These are phyloP conservation scores for Diplodia intermedia DNA, from an alignment of 2,329 filamentous ascomycete species.

Conservation along the genomic window DNA sequence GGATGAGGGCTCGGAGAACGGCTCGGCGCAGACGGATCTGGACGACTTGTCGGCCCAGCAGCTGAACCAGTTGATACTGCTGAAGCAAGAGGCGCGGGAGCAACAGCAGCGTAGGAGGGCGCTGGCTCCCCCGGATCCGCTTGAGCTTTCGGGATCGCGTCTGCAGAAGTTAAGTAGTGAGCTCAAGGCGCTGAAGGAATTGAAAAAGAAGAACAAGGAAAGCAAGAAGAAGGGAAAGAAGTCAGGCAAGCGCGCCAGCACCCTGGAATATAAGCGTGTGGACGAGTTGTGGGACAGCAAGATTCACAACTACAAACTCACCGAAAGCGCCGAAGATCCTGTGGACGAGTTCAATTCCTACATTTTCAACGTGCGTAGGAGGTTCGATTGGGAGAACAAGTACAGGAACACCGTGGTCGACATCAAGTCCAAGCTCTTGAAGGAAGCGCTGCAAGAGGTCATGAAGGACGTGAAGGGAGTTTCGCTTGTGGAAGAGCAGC, in stretches of 20 bases:
- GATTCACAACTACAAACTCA: constrained; percentile 70
- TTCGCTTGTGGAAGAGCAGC: constrained; percentile 79
- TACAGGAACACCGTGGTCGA: constrained; percentile 78
- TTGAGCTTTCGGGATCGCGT: not conserved
- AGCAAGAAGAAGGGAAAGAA: constrained; percentile 36
- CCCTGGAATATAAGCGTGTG: constrained; percentile 72
- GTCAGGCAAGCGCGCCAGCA: constrained; percentile 51
- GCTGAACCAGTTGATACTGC: constrained; percentile 30
- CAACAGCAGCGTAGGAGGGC: constrained; percentile 16
- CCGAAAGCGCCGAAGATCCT: constrained; percentile 70
- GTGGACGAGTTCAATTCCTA: constrained; percentile 77
- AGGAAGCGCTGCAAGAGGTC: constrained; percentile 72
- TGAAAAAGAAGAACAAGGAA: constrained; percentile 33
- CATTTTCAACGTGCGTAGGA: constrained; percentile 80
- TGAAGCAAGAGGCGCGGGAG: not conserved
- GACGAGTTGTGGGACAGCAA: constrained; percentile 66
- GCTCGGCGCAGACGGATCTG: not conserved
- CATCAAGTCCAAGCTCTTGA: constrained; percentile 81
- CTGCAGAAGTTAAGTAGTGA: not conserved
- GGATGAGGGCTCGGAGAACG: constrained; percentile 6
- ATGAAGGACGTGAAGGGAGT: constrained; percentile 80
- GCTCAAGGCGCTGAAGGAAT: not conserved
- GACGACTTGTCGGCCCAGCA: constrained; percentile 16
- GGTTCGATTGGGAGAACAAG: constrained; percentile 85
- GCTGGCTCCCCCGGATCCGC: not conserved